Conservation (phyloP, 108 stramenopile genomes). For the Nitzschia sp. region DNA sequence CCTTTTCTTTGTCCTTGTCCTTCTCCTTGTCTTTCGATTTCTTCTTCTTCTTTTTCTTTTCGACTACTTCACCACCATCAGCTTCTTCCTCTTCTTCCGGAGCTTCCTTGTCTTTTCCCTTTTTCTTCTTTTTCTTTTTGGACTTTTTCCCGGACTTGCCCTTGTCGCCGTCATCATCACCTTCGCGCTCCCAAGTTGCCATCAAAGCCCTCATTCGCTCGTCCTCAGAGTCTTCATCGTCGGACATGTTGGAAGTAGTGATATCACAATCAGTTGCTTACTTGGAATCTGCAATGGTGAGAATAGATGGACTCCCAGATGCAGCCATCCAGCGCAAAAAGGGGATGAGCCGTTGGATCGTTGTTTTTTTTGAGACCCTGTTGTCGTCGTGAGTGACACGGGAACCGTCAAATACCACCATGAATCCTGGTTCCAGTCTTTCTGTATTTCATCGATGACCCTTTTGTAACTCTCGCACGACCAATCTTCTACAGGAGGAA, state of each 20-base stretch:
- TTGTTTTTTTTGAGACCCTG: too few species aligned
- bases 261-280: too few species aligned
- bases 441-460: too few species aligned
- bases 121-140: slow-evolving; percentile 7
- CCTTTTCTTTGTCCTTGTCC: background rate
- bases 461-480: too few species aligned
- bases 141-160: background rate
- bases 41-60: slow-evolving; percentile 1
- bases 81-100: background rate
- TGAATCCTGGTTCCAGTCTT: too few species aligned
- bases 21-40: slow-evolving; percentile 10
- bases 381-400: too few species aligned
- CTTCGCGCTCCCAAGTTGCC: slow-evolving; percentile 32
- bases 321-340: too few species aligned
- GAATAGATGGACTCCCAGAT: too few species aligned
- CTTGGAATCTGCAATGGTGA: too few species aligned
- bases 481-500: too few species aligned
- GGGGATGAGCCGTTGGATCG: too few species aligned
- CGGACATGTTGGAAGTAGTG: slow-evolving; percentile 8
- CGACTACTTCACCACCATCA: background rate
- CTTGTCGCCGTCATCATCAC: slow-evolving; percentile 1
- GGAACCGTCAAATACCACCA: too few species aligned
- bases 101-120: slow-evolving; percentile 3
- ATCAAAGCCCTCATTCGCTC: slow-evolving; percentile 26
- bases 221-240: slow-evolving; percentile 31